These are phyloP conservation scores for Saprolegnia diclina DNA, from an alignment of 352 stramenopile species.

Conservation along the genomic window DNA sequence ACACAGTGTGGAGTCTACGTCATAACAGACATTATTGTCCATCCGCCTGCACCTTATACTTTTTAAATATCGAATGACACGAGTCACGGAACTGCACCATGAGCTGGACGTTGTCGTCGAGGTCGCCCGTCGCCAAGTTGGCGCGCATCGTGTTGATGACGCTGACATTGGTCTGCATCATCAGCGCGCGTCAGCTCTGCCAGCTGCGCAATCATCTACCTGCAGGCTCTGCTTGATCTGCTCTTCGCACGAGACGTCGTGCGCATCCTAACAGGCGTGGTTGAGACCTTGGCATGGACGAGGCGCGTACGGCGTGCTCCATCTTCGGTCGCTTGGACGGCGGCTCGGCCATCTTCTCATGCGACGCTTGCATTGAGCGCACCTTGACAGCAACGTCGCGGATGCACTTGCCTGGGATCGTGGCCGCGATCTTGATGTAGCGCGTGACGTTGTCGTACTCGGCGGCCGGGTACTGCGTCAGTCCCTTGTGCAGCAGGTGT, in stretches of 20 bases:
- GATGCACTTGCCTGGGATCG: slow-evolving; percentile 59
- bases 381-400: slow-evolving; percentile 71
- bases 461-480: slow-evolving; percentile 49
- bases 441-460: slow-evolving; percentile 74
- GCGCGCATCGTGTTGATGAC: slow-evolving; percentile 59
- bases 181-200: background rate
- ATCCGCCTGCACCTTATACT: slow-evolving; percentile 31
- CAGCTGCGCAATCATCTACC: background rate
- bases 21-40: background rate
- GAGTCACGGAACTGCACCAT: slow-evolving; percentile 70
- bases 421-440: slow-evolving; percentile 76
- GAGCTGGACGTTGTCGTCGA: slow-evolving; percentile 42
- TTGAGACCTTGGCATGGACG: background rate
- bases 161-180: slow-evolving; percentile 53
- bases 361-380: slow-evolving; percentile 33
- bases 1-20: slow-evolving; percentile 48
- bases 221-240: slow-evolving; percentile 4
- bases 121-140: slow-evolving; percentile 57
- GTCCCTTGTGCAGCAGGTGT: slow-evolving; percentile 50
- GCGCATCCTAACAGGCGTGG: background rate
- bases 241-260: background rate
- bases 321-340: slow-evolving; percentile 15
- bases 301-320: background rate
- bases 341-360: slow-evolving; percentile 28
- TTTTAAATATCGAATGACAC: slow-evolving; percentile 46